Evolutionary conservation across 1,139 yeast species (phyloP).

Genomic region (Taphrina deformans): DNA sequence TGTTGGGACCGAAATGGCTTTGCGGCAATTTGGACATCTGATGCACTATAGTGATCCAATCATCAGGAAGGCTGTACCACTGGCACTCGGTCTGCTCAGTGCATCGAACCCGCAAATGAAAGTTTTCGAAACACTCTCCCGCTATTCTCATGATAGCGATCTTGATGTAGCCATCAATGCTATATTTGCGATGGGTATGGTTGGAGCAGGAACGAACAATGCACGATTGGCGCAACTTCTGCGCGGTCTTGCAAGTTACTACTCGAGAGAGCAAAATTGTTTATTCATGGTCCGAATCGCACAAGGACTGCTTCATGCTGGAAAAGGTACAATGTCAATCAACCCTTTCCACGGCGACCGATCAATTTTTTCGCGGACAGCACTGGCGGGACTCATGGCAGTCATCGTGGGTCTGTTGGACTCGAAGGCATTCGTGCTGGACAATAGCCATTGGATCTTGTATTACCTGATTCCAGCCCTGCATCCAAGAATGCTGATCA

Average conservation of each 20-base stretch:
- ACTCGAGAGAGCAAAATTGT: slow-evolving; percentile 85
- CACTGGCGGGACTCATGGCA: slow-evolving; percentile 86
- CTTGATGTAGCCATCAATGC: slow-evolving; percentile 93
- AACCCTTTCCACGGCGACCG: slow-evolving; percentile 90
- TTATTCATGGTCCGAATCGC: slow-evolving; percentile 91
- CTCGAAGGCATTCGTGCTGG: slow-evolving; percentile 55
- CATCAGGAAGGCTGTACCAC: slow-evolving; percentile 91
- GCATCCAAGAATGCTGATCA: slow-evolving; percentile 88
- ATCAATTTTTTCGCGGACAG: slow-evolving; percentile 79
- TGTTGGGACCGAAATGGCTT: slow-evolving; percentile 94
- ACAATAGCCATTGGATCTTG: slow-evolving; percentile 73
- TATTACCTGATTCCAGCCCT: slow-evolving; percentile 86
- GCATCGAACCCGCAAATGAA: slow-evolving; percentile 96
- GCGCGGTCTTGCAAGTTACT: slow-evolving; percentile 91
- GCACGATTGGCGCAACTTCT: slow-evolving; percentile 95
- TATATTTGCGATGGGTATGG: slow-evolving; percentile 94
- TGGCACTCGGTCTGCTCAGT: slow-evolving; percentile 94
- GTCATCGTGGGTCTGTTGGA: slow-evolving; percentile 81
- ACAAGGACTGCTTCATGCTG: slow-evolving; percentile 91
- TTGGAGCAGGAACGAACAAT: slow-evolving; percentile 98
- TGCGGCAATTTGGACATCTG: slow-evolving; percentile 89
- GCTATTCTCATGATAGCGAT: slow-evolving; percentile 95
- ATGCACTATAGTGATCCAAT: slow-evolving; percentile 97
- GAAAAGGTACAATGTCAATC: slow-evolving; percentile 89
- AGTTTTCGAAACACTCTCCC: slow-evolving; percentile 91